Evolutionary conservation across 2,329 filamentous ascomycete species (phyloP).

Genomic region (Pseudogymnoascus sp.): DNA sequence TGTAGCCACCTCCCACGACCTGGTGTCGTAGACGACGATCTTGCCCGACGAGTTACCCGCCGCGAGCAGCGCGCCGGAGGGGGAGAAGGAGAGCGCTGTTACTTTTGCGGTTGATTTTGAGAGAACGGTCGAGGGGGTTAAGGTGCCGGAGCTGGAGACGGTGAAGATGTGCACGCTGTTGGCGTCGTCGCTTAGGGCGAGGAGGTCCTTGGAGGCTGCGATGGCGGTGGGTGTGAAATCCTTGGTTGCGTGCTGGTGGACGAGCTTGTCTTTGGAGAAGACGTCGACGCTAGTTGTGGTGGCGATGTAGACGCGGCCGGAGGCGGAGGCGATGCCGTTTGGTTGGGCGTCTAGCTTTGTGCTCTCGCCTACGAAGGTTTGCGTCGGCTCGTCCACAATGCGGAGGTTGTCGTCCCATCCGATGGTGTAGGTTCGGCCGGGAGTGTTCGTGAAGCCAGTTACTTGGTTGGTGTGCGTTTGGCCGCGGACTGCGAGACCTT

Average conservation of each 20-base stretch:
- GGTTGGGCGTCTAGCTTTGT: slow-evolving; percentile 72
- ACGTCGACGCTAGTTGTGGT: slow-evolving; percentile 53
- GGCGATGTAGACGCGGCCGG: slow-evolving; percentile 43
- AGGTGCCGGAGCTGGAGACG: slow-evolving; percentile 45
- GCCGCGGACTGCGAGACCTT: slow-evolving; percentile 67
- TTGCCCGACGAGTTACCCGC: slow-evolving; percentile 80
- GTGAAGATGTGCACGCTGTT: slow-evolving; percentile 72
- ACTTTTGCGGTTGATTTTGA: slow-evolving; percentile 65
- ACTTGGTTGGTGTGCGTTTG: slow-evolving; percentile 82
- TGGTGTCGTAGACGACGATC: slow-evolving; percentile 71
- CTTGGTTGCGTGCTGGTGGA: slow-evolving; percentile 52
- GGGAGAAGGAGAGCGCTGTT: slow-evolving; percentile 77
- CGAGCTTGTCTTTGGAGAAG: slow-evolving; percentile 53
- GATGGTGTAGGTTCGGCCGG: slow-evolving; percentile 70
- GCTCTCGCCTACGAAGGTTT: slow-evolving; percentile 66
- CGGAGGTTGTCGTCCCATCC: slow-evolving; percentile 93
- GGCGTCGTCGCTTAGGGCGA: slow-evolving; percentile 72
- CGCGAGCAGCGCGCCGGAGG: slow-evolving; percentile 69
- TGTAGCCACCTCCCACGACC: slow-evolving; percentile 64
- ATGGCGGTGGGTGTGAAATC: slow-evolving; percentile 64
- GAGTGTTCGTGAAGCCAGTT: slow-evolving; percentile 60
- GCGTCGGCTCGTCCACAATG: slow-evolving; percentile 66
- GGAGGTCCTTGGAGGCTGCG: slow-evolving; percentile 57
- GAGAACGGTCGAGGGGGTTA: slow-evolving; percentile 43
- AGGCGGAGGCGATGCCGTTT: slow-evolving; percentile 59